phyloP scores from a whole-genome alignment of 2,329 filamentous ascomycete genomes.

The Sporothrix euskadiensis region DNA sequence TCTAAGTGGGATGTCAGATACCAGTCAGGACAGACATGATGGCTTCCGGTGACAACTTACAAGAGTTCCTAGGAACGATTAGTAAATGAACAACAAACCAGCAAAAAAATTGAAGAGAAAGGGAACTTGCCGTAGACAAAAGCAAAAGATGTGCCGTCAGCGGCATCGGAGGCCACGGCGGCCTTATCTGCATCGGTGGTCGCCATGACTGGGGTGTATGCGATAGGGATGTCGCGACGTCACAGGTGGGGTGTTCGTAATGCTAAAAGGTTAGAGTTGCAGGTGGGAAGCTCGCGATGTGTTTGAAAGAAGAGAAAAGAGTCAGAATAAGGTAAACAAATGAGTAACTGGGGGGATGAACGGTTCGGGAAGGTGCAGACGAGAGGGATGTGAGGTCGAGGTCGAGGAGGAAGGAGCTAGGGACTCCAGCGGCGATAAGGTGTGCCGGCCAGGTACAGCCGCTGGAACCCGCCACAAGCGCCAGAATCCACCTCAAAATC shows the following conservation, averaged over 20 bases:
- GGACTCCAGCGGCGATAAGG: slow-evolving; percentile 1
- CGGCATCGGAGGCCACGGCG: slow-evolving; percentile 14
- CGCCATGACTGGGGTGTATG: background rate
- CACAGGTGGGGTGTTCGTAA: background rate
- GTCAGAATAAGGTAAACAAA: background rate
- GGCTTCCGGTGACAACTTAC: slow-evolving; percentile 32
- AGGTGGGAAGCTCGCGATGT: background rate
- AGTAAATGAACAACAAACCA: background rate
- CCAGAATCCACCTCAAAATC: background rate
- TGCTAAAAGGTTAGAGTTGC: background rate
- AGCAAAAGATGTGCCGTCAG: slow-evolving; percentile 37
- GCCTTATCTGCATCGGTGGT: slow-evolving; percentile 27
- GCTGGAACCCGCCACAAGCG: background rate
- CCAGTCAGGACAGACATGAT: background rate
- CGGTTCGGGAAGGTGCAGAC: slow-evolving; percentile 12
- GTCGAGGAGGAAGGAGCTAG: slow-evolving; percentile 6
- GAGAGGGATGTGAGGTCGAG: background rate
- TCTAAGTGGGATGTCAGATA: slow-evolving; percentile 44
- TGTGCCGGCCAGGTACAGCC: background rate
- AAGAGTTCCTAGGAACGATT: slow-evolving; percentile 42
- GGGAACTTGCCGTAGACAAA: slow-evolving; percentile 58
- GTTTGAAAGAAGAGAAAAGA: background rate
- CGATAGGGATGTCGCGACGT: background rate
- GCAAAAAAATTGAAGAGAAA: background rate
- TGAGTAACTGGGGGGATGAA: background rate